Evolutionary conservation across 2,329 filamentous ascomycete genomes (phyloP).

Genomic region (Ceratocystis colombiana): DNA sequence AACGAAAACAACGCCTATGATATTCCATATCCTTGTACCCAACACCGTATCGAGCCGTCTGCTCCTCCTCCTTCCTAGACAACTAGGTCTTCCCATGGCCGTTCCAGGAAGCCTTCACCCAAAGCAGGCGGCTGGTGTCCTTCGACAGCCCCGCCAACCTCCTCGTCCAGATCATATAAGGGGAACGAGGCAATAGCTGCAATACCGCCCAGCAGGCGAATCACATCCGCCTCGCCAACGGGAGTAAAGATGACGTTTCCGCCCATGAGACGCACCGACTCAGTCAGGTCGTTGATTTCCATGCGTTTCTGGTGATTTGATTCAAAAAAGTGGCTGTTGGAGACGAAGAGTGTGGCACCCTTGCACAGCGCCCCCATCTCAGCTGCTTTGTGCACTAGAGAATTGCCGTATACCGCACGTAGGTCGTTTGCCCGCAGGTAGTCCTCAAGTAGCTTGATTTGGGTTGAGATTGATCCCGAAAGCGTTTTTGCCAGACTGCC

Average conservation of each 20-base stretch:
- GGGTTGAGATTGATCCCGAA: not conserved
- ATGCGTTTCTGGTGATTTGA: constrained; percentile 66
- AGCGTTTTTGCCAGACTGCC: constrained; percentile 49
- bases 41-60: too few relatives aligned
- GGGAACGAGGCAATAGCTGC: constrained; percentile 88
- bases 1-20: too few relatives aligned
- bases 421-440: constrained; percentile 75
- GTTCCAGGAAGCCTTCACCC: constrained; percentile 22
- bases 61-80: constrained; percentile 6
- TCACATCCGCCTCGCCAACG: constrained; percentile 63
- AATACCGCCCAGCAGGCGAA: constrained; percentile 76
- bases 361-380: constrained; percentile 79
- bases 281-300: constrained; percentile 75
- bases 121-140: not conserved
- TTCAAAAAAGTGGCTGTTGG: constrained; percentile 76
- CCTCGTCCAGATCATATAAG: constrained; percentile 64
- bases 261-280: constrained; percentile 75
- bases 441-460: constrained; percentile 47
- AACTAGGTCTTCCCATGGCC: constrained; percentile 24
- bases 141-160: constrained; percentile 36
- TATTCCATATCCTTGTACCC: too few relatives aligned
- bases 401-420: constrained; percentile 79
- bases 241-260: constrained; percentile 54
- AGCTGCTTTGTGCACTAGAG: constrained; percentile 72
- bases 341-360: constrained; percentile 75